A percentile compares a stretch with the other conserved stretches of the same genome.
Evolutionary conservation across 23 red algal species (phyloP).

Genomic region (Cyanidioschyzon merolae): DNA sequence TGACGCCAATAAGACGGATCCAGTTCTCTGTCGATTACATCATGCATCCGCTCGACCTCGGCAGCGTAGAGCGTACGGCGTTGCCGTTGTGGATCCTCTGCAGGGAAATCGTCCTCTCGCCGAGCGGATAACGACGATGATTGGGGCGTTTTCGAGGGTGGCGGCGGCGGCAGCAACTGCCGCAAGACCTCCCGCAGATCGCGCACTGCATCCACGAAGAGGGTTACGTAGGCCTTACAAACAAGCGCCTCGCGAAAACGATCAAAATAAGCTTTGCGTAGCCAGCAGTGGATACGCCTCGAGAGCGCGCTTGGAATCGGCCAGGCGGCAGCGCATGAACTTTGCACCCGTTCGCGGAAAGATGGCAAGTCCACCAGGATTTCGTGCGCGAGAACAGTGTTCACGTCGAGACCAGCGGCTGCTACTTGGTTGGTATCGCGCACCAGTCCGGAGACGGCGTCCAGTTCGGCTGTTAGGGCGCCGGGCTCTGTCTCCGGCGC

Average conservation of each 20-base stretch:
- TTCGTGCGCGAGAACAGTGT: slow-evolving; percentile 1
- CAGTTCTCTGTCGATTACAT: not conserved
- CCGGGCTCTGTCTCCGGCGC: not conserved
- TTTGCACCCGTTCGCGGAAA: not conserved
- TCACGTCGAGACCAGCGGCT: not conserved
- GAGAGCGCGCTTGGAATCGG: not conserved
- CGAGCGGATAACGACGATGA: not conserved
- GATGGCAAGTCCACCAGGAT: slow-evolving; percentile 1
- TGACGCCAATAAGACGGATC: not conserved
- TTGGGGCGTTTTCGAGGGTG: too few relatives aligned
- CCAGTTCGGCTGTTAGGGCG: not conserved
- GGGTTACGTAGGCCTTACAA: not conserved
- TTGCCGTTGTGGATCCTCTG: not conserved
- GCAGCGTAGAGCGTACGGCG: not conserved
- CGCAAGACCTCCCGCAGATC: not conserved
- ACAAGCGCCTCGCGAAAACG: not conserved
- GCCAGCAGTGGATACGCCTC: not conserved
- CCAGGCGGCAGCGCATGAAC: not conserved
- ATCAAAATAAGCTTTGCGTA: not conserved
- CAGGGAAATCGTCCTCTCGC: not conserved
- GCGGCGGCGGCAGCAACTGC: not conserved
- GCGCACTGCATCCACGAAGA: not conserved
- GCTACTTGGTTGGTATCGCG: not conserved
- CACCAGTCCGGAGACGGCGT: not conserved
- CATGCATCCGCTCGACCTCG: not conserved